Percentiles rank a stretch among this genome's conserved stretches.
Evolutionary conservation across 1,284 basidiomycete species (phyloP).

Genomic region (Sporisorium scitamineum): DNA sequence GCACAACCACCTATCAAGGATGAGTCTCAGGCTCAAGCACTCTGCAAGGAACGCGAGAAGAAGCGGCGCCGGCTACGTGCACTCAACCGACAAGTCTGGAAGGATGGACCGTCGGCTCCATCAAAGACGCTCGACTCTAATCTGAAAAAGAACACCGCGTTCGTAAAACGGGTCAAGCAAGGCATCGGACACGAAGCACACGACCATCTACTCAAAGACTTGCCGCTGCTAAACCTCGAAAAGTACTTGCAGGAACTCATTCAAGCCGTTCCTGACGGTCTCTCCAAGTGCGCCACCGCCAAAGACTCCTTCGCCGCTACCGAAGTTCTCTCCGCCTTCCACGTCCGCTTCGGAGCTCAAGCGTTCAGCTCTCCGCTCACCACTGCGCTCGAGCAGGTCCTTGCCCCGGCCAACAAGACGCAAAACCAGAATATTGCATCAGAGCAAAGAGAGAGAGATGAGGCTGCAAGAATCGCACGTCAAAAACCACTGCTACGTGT

Average conservation of each 20-base stretch:
- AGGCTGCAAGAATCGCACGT: constrained; percentile 80
- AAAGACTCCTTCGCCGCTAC: constrained; percentile 86
- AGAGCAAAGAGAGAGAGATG: constrained; percentile 94
- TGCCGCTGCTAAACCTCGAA: constrained; percentile 86
- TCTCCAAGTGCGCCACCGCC: constrained; percentile 84
- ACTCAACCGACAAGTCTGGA: constrained; percentile 52
- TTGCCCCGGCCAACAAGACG: constrained; percentile 73
- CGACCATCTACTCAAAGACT: constrained; percentile 75
- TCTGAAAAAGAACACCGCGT: constrained; percentile 67
- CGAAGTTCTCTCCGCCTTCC: constrained; percentile 87
- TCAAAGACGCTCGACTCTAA: constrained; percentile 57
- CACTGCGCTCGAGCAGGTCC: constrained; percentile 76
- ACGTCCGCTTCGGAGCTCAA: constrained; percentile 82
- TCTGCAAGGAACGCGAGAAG: constrained; percentile 54
- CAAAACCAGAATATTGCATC: constrained; percentile 73
- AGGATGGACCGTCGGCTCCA: constrained; percentile 30
- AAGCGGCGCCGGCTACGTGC: constrained; percentile 50
- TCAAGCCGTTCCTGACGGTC: constrained; percentile 85
- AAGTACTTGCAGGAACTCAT: constrained; percentile 97
- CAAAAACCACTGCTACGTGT: constrained; percentile 88
- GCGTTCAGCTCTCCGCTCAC: constrained; percentile 82
- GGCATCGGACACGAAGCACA: constrained; percentile 70
- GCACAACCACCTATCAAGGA: constrained; percentile 26
- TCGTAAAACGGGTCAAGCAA: constrained; percentile 64
- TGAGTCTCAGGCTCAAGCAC: constrained; percentile 24